Evolutionary conservation across 768 basidiomycete genomes (phyloP).

Genomic region (Amanita brunnescens): DNA sequence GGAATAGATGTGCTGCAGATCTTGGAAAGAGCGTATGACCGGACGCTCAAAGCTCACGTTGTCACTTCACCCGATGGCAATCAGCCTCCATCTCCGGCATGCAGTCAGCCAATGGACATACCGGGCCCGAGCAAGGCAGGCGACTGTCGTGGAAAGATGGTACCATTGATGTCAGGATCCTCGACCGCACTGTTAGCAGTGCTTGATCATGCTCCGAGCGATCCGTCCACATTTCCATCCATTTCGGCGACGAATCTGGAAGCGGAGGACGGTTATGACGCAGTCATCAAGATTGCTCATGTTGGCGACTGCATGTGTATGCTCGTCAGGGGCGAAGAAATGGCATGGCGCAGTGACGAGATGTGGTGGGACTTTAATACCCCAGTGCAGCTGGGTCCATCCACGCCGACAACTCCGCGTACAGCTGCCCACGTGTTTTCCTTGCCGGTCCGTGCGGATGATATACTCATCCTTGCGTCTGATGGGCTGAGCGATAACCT

Average conservation of each 20-base stretch:
- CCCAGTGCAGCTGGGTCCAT: constrained; percentile 36
- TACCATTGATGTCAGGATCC: constrained; percentile 6
- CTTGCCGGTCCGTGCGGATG: constrained; percentile 59
- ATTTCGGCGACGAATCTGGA: constrained; percentile 12
- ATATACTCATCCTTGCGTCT: constrained; percentile 72
- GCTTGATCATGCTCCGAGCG: constrained; percentile 14
- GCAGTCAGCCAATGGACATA: constrained; percentile 1
- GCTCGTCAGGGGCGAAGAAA: constrained; percentile 69
- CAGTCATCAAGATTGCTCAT: constrained; percentile 74
- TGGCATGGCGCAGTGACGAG: constrained; percentile 83
- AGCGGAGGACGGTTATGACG: constrained; percentile 27
- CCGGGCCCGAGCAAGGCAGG: neutral
- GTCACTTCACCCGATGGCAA: constrained; percentile 15
- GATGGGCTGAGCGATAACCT: constrained; percentile 84
- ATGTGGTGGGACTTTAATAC: constrained; percentile 79
- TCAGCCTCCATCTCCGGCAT: constrained; percentile 10
- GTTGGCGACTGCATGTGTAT: constrained; percentile 85
- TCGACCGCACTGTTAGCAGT: constrained; percentile 9
- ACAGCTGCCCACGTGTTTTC: constrained; percentile 61
- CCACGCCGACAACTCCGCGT: constrained; percentile 18
- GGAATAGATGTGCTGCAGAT: constrained; percentile 62
- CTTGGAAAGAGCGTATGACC: constrained; percentile 62
- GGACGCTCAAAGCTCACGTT: constrained; percentile 55
- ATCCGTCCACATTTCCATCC: constrained; percentile 4
- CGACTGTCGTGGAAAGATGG: constrained; percentile 4